A percentile compares a stretch with the other conserved stretches of the same genome.
These are phyloP conservation scores for Asclepias syriaca DNA, from an alignment of 257 asterid species.

Conservation along the genomic window DNA sequence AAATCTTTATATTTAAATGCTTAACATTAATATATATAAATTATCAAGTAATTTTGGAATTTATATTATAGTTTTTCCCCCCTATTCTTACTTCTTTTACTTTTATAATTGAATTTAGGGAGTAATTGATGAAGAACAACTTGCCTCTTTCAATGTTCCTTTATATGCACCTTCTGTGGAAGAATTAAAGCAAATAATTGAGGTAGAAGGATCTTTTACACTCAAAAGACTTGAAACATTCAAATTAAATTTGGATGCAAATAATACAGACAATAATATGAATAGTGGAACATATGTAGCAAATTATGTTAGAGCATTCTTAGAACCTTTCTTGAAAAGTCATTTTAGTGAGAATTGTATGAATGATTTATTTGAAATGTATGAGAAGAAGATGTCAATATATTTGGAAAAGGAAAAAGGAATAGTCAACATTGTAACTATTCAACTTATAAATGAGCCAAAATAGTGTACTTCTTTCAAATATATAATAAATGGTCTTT, in stretches of 20 bases:
- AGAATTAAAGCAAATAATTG: slow-evolving; percentile 6
- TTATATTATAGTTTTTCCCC: too few relatives aligned
- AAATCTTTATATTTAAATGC: too few relatives aligned
- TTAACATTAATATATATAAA: too few relatives aligned
- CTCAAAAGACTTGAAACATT: not conserved
- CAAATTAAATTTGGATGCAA: too few relatives aligned
- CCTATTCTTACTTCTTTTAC: not conserved
- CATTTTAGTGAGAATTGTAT: too few relatives aligned
- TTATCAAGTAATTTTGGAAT: too few relatives aligned
- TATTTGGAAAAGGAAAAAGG: not conserved
- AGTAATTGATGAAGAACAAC: not conserved
- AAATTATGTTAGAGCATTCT: not conserved
- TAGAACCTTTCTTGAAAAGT: slow-evolving; percentile 4
- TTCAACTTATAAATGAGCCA: not conserved
- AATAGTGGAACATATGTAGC: not conserved
- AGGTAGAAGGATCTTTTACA: slow-evolving; percentile 11
- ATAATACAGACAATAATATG: too few relatives aligned
- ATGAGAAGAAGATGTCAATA: too few relatives aligned
- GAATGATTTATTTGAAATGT: too few relatives aligned
- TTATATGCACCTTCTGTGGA: slow-evolving; percentile 5
- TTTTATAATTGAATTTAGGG: not conserved
- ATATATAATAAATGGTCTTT: too few relatives aligned
- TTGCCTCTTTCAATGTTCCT: slow-evolving; percentile 12
- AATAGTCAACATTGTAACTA: not conserved
- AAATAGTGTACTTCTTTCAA: too few relatives aligned